Base-by-base conservation (phyloP, 345 rosid species). In the Eucalyptus virginea region DNA sequence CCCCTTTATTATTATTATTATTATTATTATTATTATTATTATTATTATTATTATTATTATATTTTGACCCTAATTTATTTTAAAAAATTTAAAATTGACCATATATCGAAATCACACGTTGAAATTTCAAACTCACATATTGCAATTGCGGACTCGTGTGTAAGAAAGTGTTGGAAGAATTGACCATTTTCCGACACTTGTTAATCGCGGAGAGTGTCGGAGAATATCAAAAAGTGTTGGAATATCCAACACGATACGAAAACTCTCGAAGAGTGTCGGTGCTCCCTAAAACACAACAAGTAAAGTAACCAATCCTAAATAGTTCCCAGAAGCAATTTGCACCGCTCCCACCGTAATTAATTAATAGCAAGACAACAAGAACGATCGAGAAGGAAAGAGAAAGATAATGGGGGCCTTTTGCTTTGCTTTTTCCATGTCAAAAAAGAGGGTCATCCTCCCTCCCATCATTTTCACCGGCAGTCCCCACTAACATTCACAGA, bases 21-120 rank as follows among this genome's bases (percentile, higher is more conserved):
- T 48, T 48, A 48, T 13, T 48, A 48, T 48, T 42, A 42, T 42
- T 42, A 42, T 48, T 48, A 3, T 5, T 49, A 15, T 50, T 49
- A 13, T 6, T 50, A 16, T 50, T 16, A 3, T n/a, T n/a, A n/a
- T n/a, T n/a, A n/a, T n/a, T n/a, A n/a, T n/a, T n/a, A n/a, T n/a
- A 18, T 19, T 51, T 51, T 18, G 4, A 51, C 1, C 0, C 0
- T 52, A 2, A 52, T 52, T 52, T 52, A 52, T 52, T 52, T 8
- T 7, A 52, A 52, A 52, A 52, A 7, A 0, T 18, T 12, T 19
- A 52, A 52, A 52, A 52, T 52, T 19, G 24, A 52, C 0, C 2
- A 0, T 2, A 19, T 8, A 2, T 51, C 0, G 0, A 51, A 7
- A 51, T 51, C 9, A 7, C 2, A 0, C 0, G 0, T 51, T 4